Base-by-base conservation (phyloP, 2,329 filamentous ascomycete species). In the Diaporthe sp. region DNA sequence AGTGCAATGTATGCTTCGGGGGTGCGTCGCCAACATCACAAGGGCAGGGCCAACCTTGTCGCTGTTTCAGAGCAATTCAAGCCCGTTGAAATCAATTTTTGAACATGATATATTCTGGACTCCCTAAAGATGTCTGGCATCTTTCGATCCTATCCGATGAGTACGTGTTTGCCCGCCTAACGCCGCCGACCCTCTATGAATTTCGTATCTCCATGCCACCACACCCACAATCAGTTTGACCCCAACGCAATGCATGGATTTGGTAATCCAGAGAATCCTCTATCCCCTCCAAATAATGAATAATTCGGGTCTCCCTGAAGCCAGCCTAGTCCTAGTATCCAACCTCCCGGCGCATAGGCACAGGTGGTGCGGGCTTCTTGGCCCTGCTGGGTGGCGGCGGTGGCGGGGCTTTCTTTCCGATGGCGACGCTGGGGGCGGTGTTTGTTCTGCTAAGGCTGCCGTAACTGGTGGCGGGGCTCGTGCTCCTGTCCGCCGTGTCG, bases 391-490 rank as follows among this genome's bases (percentile, higher is more conserved):
- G 86, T 28, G 87, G 87, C 17, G 86, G 86, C 57, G 87, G 87
- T 10, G 86, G 87, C 5, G 86, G 86, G 0, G 83, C 85, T 76
- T 87, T 87, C 76, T 75, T 77, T 22, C 61, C 55, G 13, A 68
- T 15, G 25, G 31, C 61, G 57, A 72, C 77, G 17, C 70, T 78
- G 76, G 80, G 51, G 74, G 84, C 84, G 77, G 85, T 86, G 13
- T 86, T 82, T 73, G 84, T 89, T 61, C 87, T 84, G 78, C 85
- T 89, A 61, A 90, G 79, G 80, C 89, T 90, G 75, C 87, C 88
- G 74, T 89, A 87, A 81, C 89, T 91, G 1, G 89, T 91, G 3
- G 89, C 87, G 0, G 89, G 89, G 78, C 89, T 91, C 74, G 88
- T 84, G 79, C 87, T 88, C 82, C 86, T 88, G 72, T 89, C 86